phyloP scores from a whole-genome alignment of 768 basidiomycete species.

The Lactifluus hygrophoroides region DNA sequence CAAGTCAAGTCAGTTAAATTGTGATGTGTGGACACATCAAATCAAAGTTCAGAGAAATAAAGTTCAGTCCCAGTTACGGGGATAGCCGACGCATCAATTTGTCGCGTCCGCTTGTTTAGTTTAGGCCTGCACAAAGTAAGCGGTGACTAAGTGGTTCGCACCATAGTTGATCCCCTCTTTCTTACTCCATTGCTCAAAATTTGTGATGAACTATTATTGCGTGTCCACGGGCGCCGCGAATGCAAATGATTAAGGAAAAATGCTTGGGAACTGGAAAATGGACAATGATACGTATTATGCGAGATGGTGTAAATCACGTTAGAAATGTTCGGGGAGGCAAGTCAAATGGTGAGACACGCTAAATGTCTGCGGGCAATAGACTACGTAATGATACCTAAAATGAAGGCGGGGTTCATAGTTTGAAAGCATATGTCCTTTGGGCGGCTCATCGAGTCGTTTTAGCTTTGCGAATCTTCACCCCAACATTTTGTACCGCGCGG shows the following conservation, averaged over 20 bases:
- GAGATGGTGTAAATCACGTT: neutral
- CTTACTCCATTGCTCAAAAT: too few species aligned
- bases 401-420: neutral
- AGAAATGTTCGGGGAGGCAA: neutral
- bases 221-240: neutral
- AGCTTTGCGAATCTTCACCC: neutral
- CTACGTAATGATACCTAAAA: neutral
- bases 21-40: neutral
- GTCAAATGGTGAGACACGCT: neutral
- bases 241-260: neutral
- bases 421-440: neutral
- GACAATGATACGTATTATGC: neutral
- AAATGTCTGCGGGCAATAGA: neutral
- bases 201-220: neutral
- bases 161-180: too few species aligned
- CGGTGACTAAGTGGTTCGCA: too few species aligned
- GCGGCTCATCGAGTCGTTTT: neutral
- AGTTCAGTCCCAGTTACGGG: constrained; percentile 8
- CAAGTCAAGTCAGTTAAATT: neutral
- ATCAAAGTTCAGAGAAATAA: constrained; percentile 13
- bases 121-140: too few species aligned
- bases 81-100: neutral
- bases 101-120: neutral
- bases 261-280: neutral
- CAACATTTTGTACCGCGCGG: constrained; percentile 7